Base-by-base conservation (phyloP, 1,139 yeast genomes). In the Sugiyamaella neomexicana region DNA sequence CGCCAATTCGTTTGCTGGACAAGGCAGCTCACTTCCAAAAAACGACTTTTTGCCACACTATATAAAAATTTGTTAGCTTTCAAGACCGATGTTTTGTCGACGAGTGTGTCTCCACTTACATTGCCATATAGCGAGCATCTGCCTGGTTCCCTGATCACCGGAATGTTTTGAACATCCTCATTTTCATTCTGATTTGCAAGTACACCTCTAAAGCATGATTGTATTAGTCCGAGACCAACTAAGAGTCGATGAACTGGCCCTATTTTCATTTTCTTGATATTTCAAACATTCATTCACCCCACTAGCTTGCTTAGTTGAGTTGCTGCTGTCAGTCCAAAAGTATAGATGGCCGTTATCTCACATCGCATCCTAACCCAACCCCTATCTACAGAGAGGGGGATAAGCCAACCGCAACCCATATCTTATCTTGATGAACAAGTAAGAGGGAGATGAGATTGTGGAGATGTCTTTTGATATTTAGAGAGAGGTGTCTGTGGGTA, bases 1-100 rank as follows among this genome's bases (percentile, higher is more conserved):
- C 0, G 93, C 85, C 40, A 68, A 61, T 1, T 72, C 71, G 56
- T 80, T 77, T 23, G 78, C 78, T 0, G 90, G 85, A 67, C 96
- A 89, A 0, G 98, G 98, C 46, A 91, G 73, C 43, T 81, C 82
- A 6, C 81, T 71, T 0, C 97, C 97, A 71, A 91, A 90, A 17
- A 87, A 68, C 1, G 91, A 80, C 61, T 80, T 82, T 69, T 88
- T 87, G 5, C 98, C 98, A 68, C 98, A 89, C 68, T 64, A 50
- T 23, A 31, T 23, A 9, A 40, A n/a, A n/a, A n/a, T 27, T 7
- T 41, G 38, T 34, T n/a, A 34, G 38, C 13, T 13, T 15, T n/a
- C n/a, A n/a, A n/a, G n/a, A n/a, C n/a, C n/a, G 36, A 20, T 20
- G 25, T 20, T 3, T 20, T 20, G 25, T 5, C 25, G n/a, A n/a